phyloP scores from a whole-genome alignment of 176 grass and related monocot genomes.

The Tillandsia leiboldiana region DNA sequence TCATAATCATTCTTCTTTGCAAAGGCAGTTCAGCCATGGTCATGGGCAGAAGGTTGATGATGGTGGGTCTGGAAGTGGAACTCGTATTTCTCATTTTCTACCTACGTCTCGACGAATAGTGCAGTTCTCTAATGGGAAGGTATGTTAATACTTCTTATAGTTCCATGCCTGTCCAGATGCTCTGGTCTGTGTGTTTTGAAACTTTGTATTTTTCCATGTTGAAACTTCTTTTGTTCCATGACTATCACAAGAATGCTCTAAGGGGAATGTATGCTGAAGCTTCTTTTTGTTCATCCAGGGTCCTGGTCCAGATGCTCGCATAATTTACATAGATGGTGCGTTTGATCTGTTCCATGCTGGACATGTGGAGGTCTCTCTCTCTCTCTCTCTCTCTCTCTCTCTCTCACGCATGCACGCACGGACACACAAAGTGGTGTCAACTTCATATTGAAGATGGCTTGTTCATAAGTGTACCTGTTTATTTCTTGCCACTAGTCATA shows the following conservation, averaged over 20 bases:
- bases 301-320: slow-evolving; percentile 65
- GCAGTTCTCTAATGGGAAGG: slow-evolving; percentile 91
- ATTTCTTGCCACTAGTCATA: not conserved
- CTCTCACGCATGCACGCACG: not conserved
- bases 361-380: slow-evolving; percentile 69
- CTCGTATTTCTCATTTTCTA: slow-evolving; percentile 79
- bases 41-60: slow-evolving; percentile 52
- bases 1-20: slow-evolving; percentile 58
- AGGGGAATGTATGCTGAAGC: slow-evolving; percentile 1
- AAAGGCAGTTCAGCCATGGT: slow-evolving; percentile 86
- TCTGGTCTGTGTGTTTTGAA: too few relatives aligned
- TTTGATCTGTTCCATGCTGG: slow-evolving; percentile 98
- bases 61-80: slow-evolving; percentile 41
- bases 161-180: too few relatives aligned
- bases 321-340: slow-evolving; percentile 94
- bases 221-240: too few relatives aligned
- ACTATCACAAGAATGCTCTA: not conserved
- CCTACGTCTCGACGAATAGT: slow-evolving; percentile 90
- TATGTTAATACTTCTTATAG: slow-evolving; percentile 16
- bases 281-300: slow-evolving; percentile 39
- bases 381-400: slow-evolving; percentile 10
- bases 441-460: not conserved
- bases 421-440: not conserved
- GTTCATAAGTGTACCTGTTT: not conserved
- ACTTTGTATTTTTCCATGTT: too few relatives aligned